phyloP scores from a whole-genome alignment of 2,329 filamentous ascomycete genomes.

The Lachnellula arida region DNA sequence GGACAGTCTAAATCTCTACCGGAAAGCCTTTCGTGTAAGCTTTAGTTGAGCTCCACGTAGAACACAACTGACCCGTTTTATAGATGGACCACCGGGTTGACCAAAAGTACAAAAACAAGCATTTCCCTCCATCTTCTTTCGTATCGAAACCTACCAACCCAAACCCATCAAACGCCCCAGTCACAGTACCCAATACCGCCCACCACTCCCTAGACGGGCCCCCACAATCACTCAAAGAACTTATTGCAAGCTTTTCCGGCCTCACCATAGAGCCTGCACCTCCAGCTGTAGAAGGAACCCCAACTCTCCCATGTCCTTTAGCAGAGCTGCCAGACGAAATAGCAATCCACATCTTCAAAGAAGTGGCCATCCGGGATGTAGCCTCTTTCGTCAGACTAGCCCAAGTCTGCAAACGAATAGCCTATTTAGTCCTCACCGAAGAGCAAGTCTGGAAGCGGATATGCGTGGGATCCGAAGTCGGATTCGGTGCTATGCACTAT shows the following conservation, averaged over 20 bases:
- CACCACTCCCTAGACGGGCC: slow-evolving; percentile 53
- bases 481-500: slow-evolving; percentile 81
- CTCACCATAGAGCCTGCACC: slow-evolving; percentile 64
- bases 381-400: slow-evolving; percentile 71
- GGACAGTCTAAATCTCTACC: slow-evolving; percentile 82
- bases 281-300: slow-evolving; percentile 66
- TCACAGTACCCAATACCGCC: slow-evolving; percentile 48
- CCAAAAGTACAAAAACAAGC: slow-evolving; percentile 81
- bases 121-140: slow-evolving; percentile 65
- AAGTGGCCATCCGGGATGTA: slow-evolving; percentile 70
- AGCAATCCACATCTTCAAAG: slow-evolving; percentile 69
- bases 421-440: slow-evolving; percentile 79
- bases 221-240: slow-evolving; percentile 55
- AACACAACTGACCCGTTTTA: slow-evolving; percentile 12
- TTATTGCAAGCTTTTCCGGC: slow-evolving; percentile 70
- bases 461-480: slow-evolving; percentile 65
- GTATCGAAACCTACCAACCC: slow-evolving; percentile 38
- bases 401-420: slow-evolving; percentile 80
- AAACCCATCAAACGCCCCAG: slow-evolving; percentile 44
- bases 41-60: not conserved
- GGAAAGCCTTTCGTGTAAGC: slow-evolving; percentile 79
- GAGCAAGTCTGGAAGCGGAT: slow-evolving; percentile 81
- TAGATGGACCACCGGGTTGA: slow-evolving; percentile 84
- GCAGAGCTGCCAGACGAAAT: slow-evolving; percentile 77
- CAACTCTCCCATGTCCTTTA: slow-evolving; percentile 75